Conservation (phyloP, 345 rosid species). For the Pugionium cornutum region DNA sequence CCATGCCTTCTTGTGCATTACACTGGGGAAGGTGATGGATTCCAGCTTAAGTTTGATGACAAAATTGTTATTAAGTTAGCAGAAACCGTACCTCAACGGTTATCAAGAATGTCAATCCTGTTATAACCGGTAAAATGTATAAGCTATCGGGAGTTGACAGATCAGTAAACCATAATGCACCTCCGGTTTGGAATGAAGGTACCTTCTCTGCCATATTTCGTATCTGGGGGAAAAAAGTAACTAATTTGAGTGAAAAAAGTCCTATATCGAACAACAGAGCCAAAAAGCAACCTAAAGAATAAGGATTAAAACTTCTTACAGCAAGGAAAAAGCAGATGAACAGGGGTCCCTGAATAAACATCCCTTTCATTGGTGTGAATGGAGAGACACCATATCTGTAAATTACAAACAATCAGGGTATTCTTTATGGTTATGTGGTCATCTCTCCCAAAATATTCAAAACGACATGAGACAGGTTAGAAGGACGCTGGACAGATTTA, state of each 20-base stretch:
- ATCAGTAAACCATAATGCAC: constrained; percentile 81
- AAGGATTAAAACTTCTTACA: constrained; percentile 49
- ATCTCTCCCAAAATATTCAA: not conserved
- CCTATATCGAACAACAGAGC: constrained; percentile 15
- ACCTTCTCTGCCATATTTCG: constrained; percentile 86
- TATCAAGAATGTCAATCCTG: constrained; percentile 63
- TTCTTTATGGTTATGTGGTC: not conserved
- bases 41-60: constrained; percentile 9
- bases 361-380: constrained; percentile 78
- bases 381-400: constrained; percentile 83
- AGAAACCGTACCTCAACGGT: constrained; percentile 73
- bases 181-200: constrained; percentile 80
- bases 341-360: constrained; percentile 74
- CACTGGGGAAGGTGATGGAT: constrained; percentile 37
- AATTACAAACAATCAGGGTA: constrained; percentile 21
- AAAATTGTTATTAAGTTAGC: constrained; percentile 15
- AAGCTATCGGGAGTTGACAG: constrained; percentile 71
- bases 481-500: no score
- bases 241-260: not conserved
- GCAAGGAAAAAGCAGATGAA: constrained; percentile 81
- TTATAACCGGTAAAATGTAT: constrained; percentile 65
- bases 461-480: not conserved
- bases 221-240: constrained; percentile 46
- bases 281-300: not conserved
- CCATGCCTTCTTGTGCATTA: constrained; percentile 91